Base-by-base conservation (phyloP, 2,329 filamentous ascomycete genomes). In the Onygena corvina region DNA sequence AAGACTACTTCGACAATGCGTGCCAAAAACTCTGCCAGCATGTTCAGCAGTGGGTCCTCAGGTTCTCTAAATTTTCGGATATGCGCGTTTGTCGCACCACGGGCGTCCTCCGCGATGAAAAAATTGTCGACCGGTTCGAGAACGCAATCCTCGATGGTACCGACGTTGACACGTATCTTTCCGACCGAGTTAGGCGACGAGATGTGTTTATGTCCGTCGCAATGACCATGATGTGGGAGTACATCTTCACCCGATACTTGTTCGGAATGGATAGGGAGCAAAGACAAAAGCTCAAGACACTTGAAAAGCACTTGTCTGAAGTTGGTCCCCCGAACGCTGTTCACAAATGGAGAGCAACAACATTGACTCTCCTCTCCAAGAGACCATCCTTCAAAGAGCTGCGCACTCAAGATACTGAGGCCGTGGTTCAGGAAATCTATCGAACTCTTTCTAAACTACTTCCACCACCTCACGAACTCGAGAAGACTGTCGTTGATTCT, bases 191-290 rank as follows among this genome's bases (percentile, higher is more conserved):
- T 49, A 82, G 79, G 60, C 83, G 92, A 53, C 81, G 90, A 52
- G 90, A 96, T 64, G 82, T 96, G 51, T 95, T 98, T 75, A 95
- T 96, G 87, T 92, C 88, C 31, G 88, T 98, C 66, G 86, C 90
- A 50, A 96, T 96, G 89, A 92, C 85, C 53, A 95, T 98, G 88
- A 82, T 98, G 47, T 98, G 89, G 89, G 92, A 98, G 67, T 95
- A 93, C 62, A 83, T 98, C 63, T 98, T 98, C 64, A 95, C 90
- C 6, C 81, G 92, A 55, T 98, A 98, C 66, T 80, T 98, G 21
- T 98, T 98, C 64, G 92, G 92, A 59, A 94, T 98, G 87, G 92
- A 98, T 64, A 80, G 89, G 59, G 92, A 96, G 67, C 92, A 98
- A 68, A 81, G 92, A 59, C 89, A 96, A 67, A 96, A 96, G 68